Evolutionary conservation across 257 asterid species (phyloP).

Genomic region (Nicotiana obtusifolia): DNA sequence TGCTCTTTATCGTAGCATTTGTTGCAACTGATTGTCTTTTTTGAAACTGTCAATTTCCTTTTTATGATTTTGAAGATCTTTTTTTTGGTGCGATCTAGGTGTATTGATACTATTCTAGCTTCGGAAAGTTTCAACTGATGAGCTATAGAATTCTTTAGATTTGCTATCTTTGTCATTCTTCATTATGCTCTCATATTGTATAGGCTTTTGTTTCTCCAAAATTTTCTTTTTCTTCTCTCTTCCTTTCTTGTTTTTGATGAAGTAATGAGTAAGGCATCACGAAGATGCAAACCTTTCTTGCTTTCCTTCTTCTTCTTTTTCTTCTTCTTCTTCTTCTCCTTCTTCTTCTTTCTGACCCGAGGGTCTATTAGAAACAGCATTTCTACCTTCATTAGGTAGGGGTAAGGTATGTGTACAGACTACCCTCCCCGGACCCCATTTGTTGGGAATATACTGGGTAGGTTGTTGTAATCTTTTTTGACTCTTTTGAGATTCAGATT

Average conservation of each 20-base stretch:
- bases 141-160: background rate
- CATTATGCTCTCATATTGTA: background rate
- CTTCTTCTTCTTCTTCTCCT: too few species aligned
- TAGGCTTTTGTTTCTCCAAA: background rate
- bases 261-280: too few species aligned
- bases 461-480: background rate
- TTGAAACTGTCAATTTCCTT: background rate
- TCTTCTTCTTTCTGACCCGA: too few species aligned
- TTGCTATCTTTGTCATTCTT: background rate
- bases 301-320: too few species aligned
- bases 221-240: background rate
- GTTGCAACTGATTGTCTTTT: background rate
- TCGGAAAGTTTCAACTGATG: background rate
- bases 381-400: too few species aligned
- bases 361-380: too few species aligned
- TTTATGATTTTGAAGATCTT: background rate
- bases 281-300: too few species aligned
- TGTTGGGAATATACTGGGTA: too few species aligned
- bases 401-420: too few species aligned
- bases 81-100: background rate
- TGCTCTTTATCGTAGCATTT: background rate
- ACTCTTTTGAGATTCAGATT: background rate
- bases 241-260: too few species aligned
- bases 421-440: too few species aligned
- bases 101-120: background rate